Evolutionary conservation across 306 rosid species (phyloP), one percentile per base, ranked within the genome.

Genomic region (Oemleria cerasiformis): DNA sequence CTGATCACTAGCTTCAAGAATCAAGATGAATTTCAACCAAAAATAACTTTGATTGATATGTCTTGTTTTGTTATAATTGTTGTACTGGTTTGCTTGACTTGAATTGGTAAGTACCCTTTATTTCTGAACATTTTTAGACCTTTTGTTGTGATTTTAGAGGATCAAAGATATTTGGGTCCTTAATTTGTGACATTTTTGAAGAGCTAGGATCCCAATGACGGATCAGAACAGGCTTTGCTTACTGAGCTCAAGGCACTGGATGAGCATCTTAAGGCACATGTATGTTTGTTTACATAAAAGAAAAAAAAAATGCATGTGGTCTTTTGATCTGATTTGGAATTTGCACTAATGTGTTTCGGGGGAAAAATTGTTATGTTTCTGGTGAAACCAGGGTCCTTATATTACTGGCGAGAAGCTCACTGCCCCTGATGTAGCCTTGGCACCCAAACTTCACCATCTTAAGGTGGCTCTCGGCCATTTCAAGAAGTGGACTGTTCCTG

Each of bases 121-220:
- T 23, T n/a, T 30, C 58, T 49, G 56, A 73, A 54, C 79, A 68
- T 68, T 64, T 55, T 6, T 38, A 6, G 21, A 8, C 2, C 23
- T 41, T 56, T 45, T 50, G 25, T 49, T 14, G 57, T 51, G 56
- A 23, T 30, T 30, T 71, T 74, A 94, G 97, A 79, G 99, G 99
- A 70, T 88, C 96, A 16, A 86, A 94, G 61, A 78, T 89, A 71
- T 86, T 86, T 80, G 72, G 86, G 17, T 11, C 91, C 25, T 94
- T n/a, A n/a, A n/a, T n/a, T 91, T 50, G 84, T 82, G 74, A 79
- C 74, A 66, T 91, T 91, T 72, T 5, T 91, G 67, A 85, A 82
- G 92, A 91, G 99, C 79, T 91, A 91, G 88, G 96, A 94, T 74
- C 58, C 92, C 10, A 81, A 13, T 68, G 99, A 91, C 60, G 96